Conservation (phyloP, 2,329 filamentous ascomycete species). For the Colletotrichum navitas region DNA sequence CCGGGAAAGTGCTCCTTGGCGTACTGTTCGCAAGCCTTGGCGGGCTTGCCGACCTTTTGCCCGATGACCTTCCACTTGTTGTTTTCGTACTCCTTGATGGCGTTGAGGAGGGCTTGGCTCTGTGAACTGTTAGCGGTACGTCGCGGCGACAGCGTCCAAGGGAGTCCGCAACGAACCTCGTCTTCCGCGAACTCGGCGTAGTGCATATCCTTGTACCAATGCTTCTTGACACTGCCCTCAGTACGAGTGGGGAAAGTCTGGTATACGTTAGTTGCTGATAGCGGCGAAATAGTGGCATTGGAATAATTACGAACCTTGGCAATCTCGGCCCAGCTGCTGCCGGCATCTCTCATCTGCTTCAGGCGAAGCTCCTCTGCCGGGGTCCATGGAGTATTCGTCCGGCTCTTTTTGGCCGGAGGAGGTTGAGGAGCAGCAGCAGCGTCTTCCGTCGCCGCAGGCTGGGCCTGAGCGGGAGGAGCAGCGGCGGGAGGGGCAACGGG, state of each 20-base stretch:
- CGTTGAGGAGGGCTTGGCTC: slow-evolving; percentile 85
- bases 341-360: slow-evolving; percentile 93
- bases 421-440: slow-evolving; percentile 52
- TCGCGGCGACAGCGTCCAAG: slow-evolving; percentile 38
- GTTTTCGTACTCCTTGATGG: slow-evolving; percentile 98
- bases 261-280: slow-evolving; percentile 16
- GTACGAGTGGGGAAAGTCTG: slow-evolving; percentile 93
- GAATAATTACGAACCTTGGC: slow-evolving; percentile 77
- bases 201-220: slow-evolving; percentile 99
- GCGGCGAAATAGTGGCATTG: not conserved
- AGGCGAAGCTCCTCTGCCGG: slow-evolving; percentile 91
- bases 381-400: slow-evolving; percentile 99
- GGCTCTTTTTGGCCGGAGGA: slow-evolving; percentile 85
- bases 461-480: slow-evolving; percentile 49
- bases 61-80: slow-evolving; percentile 99
- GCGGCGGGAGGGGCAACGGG: slow-evolving; percentile 52
- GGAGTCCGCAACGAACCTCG: slow-evolving; percentile 73
- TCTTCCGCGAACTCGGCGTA: slow-evolving; percentile 99
- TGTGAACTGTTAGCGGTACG: slow-evolving; percentile 53
- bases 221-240: slow-evolving; percentile 98
- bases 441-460: slow-evolving; percentile 49
- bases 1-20: slow-evolving; percentile 92
- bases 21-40: slow-evolving; percentile 87
- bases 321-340: slow-evolving; percentile 97
- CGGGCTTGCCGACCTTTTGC: slow-evolving; percentile 96